These are phyloP conservation scores for Paulownia fortunei DNA, from an alignment of 257 asterid species.

Conservation along the genomic window DNA sequence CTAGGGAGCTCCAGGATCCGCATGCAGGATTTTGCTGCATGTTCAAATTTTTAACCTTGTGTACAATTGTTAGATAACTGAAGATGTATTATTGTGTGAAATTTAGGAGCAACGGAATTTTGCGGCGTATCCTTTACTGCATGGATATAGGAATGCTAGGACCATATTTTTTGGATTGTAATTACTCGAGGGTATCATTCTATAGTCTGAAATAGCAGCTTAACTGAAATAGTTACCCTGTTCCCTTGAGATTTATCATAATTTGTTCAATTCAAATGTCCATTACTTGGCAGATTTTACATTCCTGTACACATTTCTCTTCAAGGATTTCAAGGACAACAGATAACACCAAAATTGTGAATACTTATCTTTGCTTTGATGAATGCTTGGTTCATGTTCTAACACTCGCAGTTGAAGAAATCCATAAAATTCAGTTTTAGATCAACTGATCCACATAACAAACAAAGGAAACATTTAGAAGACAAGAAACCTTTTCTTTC, in stretches of 20 bases:
- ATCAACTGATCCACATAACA: background rate
- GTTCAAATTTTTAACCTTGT: background rate
- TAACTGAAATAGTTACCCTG: background rate
- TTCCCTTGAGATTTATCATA: background rate
- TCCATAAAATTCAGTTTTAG: background rate
- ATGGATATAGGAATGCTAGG: background rate
- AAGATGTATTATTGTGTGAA: background rate
- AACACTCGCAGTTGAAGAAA: background rate
- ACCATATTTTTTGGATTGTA: background rate
- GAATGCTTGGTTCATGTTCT: background rate
- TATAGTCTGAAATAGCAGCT: background rate
- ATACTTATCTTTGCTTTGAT: background rate
- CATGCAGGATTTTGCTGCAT: background rate
- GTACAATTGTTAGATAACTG: background rate
- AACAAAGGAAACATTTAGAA: conserved; percentile 15
- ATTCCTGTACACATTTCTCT: background rate
- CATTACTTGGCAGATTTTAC: background rate
- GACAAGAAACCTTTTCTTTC: background rate
- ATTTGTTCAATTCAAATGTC: background rate
- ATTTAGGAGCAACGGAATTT: background rate
- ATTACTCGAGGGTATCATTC: background rate
- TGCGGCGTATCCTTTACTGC: no score
- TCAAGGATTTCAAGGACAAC: background rate
- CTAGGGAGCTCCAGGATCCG: conserved; percentile 18
- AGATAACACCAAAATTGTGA: background rate